These are phyloP conservation scores for Brasilioporus rufonigricans DNA, from an alignment of 768 basidiomycete species.

Conservation along the genomic window DNA sequence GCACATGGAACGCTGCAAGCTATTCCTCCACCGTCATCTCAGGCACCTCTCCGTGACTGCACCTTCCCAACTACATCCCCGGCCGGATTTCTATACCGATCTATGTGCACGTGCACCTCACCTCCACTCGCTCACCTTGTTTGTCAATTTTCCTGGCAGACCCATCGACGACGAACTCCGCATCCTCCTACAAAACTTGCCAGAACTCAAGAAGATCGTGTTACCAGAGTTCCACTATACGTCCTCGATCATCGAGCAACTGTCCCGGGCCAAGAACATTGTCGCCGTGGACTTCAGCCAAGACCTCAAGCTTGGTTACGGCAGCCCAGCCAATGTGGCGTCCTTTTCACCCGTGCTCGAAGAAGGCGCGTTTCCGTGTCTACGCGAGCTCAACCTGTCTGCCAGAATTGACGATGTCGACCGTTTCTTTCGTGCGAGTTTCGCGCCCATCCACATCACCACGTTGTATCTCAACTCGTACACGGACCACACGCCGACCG, in stretches of 20 bases:
- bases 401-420: slow-evolving; percentile 43
- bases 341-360: slow-evolving; percentile 43
- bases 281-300: slow-evolving; percentile 54
- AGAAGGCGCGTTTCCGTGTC: slow-evolving; percentile 51
- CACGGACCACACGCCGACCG: slow-evolving; percentile 40
- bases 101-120: slow-evolving; percentile 50
- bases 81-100: slow-evolving; percentile 32
- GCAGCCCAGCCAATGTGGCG: slow-evolving; percentile 42
- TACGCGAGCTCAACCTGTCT: slow-evolving; percentile 52
- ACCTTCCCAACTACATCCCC: slow-evolving; percentile 14
- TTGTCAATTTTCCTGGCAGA: slow-evolving; percentile 39
- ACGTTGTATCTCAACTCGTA: slow-evolving; percentile 53
- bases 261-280: slow-evolving; percentile 45
- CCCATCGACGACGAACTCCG: slow-evolving; percentile 41
- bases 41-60: slow-evolving; percentile 37
- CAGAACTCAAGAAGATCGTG: slow-evolving; percentile 45
- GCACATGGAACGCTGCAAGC: slow-evolving; percentile 37
- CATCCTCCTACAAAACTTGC: slow-evolving; percentile 39
- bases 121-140: slow-evolving; percentile 46
- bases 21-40: slow-evolving; percentile 60
- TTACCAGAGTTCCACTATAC: slow-evolving; percentile 55
- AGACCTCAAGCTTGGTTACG: slow-evolving; percentile 44
- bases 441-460: slow-evolving; percentile 48
- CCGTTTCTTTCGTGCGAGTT: slow-evolving; percentile 42
- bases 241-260: slow-evolving; percentile 41